A percentile compares a stretch with the other conserved stretches of the same genome.
phyloP scores from a whole-genome alignment of 495 filamentous ascomycete species.

The Aspergillus cristatus region DNA sequence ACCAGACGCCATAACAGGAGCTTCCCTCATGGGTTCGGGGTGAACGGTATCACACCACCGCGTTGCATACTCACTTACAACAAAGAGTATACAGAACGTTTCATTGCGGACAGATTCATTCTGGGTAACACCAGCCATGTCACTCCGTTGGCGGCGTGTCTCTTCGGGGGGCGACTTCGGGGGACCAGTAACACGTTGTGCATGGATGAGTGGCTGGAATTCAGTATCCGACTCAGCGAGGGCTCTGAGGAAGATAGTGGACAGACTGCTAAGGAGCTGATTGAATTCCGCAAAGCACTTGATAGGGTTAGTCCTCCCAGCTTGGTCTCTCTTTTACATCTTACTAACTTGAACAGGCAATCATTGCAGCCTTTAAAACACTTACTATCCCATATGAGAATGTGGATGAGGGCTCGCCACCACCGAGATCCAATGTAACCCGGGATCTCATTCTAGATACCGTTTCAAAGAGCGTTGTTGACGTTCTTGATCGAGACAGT shows the following conservation, averaged over 20 bases:
- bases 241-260: constrained; percentile 11
- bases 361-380: background rate
- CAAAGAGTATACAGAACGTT: background rate
- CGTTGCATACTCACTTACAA: constrained; percentile 1
- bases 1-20: background rate
- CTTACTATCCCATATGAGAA: too few species aligned
- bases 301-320: constrained; percentile 12
- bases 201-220: constrained; percentile 43
- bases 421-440: background rate
- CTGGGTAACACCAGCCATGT: constrained; percentile 28
- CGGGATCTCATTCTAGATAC: background rate
- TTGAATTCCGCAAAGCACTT: constrained; percentile 37
- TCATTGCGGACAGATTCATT: background rate
- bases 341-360: background rate
- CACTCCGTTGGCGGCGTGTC: constrained; percentile 33
- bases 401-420: background rate
- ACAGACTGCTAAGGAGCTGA: constrained; percentile 18
- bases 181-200: constrained; percentile 20
- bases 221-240: constrained; percentile 18
- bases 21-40: background rate
- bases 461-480: background rate
- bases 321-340: background rate
- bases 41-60: background rate
- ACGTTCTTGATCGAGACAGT: constrained; percentile 1
- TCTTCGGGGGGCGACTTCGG: constrained; percentile 43